These are phyloP conservation scores for Cercospora sp. DNA, from an alignment of 2,329 filamentous ascomycete species.

Conservation along the genomic window DNA sequence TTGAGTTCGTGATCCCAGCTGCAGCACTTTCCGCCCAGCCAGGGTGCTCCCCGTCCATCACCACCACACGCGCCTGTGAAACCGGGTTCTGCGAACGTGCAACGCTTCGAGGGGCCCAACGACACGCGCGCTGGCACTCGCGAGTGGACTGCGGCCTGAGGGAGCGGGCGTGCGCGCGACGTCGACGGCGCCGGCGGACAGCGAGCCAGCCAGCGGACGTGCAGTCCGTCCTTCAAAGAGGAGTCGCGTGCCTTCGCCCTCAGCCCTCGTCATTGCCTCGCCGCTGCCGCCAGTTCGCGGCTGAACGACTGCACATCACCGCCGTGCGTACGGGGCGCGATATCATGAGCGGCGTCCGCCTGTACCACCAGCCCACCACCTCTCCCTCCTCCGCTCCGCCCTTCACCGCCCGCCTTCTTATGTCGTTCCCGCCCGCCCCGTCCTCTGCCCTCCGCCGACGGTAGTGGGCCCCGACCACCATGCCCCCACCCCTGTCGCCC, in stretches of 20 bases:
- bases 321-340: neutral
- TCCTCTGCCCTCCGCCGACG: constrained; percentile 9
- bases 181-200: neutral
- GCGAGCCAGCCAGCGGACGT: neutral
- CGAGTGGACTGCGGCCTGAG: neutral
- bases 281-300: neutral
- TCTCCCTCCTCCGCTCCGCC: neutral
- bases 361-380: neutral
- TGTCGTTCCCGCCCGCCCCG: constrained; percentile 8
- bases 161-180: neutral
- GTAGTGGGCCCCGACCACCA: constrained; percentile 10
- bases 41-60: constrained; percentile 3
- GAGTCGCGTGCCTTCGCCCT: neutral
- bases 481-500: constrained; percentile 19
- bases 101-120: neutral
- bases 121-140: neutral
- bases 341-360: neutral
- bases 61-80: constrained; percentile 11
- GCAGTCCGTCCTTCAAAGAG: neutral
- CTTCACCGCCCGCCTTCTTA: constrained; percentile 6
- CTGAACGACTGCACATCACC: neutral
- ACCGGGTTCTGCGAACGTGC: neutral
- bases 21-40: neutral
- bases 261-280: neutral
- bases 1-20: neutral